phyloP scores from a whole-genome alignment of 2,329 filamentous ascomycete genomes.

The Knoxdaviesia capensis region DNA sequence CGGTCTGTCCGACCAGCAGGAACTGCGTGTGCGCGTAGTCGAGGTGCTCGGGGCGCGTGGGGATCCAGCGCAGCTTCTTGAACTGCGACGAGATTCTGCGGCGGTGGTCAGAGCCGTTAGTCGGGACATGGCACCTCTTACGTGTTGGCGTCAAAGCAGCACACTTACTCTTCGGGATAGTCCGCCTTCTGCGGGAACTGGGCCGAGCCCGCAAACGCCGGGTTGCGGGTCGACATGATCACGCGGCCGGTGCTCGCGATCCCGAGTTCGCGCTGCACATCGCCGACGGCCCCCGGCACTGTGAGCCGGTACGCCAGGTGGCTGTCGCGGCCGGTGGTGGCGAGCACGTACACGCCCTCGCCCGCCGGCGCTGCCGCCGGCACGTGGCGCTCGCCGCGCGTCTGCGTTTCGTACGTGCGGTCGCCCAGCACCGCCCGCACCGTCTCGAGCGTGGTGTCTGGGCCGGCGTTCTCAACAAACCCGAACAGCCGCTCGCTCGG shows the following conservation, averaged over 20 bases:
- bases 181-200: slow-evolving; percentile 43
- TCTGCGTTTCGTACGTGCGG: slow-evolving; percentile 56
- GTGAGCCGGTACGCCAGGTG: slow-evolving; percentile 70
- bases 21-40: slow-evolving; percentile 60
- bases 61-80: slow-evolving; percentile 50
- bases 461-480: slow-evolving; percentile 32
- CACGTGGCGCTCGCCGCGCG: slow-evolving; percentile 43
- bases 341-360: slow-evolving; percentile 72
- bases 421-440: slow-evolving; percentile 50
- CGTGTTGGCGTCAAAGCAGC: background rate
- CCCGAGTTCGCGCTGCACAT: slow-evolving; percentile 59
- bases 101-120: no score
- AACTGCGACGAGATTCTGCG: slow-evolving; percentile 51
- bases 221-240: slow-evolving; percentile 64
- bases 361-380: slow-evolving; percentile 57
- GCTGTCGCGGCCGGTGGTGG: slow-evolving; percentile 46
- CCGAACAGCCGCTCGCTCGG: slow-evolving; percentile 54
- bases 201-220: slow-evolving; percentile 45
- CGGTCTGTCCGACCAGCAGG: slow-evolving; percentile 51
- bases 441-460: slow-evolving; percentile 44
- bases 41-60: slow-evolving; percentile 51
- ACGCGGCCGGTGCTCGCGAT: slow-evolving; percentile 54
- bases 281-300: slow-evolving; percentile 45
- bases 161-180: slow-evolving; percentile 46
- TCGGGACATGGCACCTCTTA: no score